A percentile compares a stretch with the other conserved stretches of the same genome.
Evolutionary conservation across 2,329 filamentous ascomycete species (phyloP).

Genomic region (Plectosphaerella cucumerina): DNA sequence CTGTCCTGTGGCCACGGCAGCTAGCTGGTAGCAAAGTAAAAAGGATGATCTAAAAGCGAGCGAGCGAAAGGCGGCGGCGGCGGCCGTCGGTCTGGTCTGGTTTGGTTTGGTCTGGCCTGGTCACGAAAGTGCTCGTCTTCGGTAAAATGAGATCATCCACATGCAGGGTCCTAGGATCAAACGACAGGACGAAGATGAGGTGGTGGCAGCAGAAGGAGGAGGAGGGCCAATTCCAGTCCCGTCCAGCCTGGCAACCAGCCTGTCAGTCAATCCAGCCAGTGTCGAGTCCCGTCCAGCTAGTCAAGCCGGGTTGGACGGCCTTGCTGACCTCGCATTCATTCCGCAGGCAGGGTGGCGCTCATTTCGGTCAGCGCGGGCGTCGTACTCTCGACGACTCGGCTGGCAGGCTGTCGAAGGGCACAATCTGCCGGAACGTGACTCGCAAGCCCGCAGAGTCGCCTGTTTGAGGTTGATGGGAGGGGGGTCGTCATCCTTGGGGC

Average conservation of each 20-base stretch:
- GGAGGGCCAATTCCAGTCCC: constrained; percentile 10
- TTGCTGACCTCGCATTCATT: no score
- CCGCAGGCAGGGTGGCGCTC: not conserved
- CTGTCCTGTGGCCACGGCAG: not conserved
- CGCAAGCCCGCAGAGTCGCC: constrained; percentile 11
- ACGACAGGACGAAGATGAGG: not conserved
- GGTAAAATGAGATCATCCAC: constrained; percentile 1
- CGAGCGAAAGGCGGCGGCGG: no score
- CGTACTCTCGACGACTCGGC: not conserved
- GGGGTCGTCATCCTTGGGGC: constrained; percentile 32
- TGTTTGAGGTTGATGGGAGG: constrained; percentile 52
- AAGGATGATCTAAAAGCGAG: no score
- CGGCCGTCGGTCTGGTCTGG: no score
- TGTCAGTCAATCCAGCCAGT: no score
- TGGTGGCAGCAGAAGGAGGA: not conserved
- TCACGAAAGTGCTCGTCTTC: no score
- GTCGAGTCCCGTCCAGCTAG: no score
- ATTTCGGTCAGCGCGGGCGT: not conserved
- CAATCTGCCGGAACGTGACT: constrained; percentile 15
- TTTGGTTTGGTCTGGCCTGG: no score
- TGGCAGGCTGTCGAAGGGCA: not conserved
- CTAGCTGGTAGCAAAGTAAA: constrained; percentile 1
- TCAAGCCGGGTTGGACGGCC: no score
- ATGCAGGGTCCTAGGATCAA: not conserved
- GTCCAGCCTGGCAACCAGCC: no score